Evolutionary conservation across 352 stramenopile species (phyloP).

Genomic region (Pythium myriotylum): DNA sequence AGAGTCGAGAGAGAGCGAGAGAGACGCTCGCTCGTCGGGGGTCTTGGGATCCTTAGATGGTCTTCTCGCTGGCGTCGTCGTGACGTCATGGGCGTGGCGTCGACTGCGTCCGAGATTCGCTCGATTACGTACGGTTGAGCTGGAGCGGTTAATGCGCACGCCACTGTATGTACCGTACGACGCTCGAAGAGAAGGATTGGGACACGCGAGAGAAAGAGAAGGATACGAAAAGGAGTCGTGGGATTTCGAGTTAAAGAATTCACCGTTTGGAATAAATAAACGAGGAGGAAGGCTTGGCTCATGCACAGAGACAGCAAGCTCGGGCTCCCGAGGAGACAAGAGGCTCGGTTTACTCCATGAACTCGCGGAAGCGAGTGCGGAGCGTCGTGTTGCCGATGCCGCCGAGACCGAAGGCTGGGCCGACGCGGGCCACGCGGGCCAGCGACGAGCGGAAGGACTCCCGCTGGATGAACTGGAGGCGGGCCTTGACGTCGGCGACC

Average conservation of each 20-base stretch:
- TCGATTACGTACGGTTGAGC: background rate
- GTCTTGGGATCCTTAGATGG: too few relatives aligned
- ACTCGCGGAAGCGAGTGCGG: conserved; percentile 22
- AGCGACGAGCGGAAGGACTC: conserved; percentile 50
- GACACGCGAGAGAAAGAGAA: conserved; percentile 6
- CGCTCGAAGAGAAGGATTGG: too few relatives aligned
- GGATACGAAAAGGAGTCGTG: conserved; percentile 4
- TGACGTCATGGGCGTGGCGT: background rate
- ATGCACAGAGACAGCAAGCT: conserved; percentile 20
- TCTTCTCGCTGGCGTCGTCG: too few relatives aligned
- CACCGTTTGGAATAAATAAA: conserved; percentile 22
- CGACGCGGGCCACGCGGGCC: conserved; percentile 54
- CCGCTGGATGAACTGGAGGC: conserved; percentile 44
- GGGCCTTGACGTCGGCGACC: conserved; percentile 10
- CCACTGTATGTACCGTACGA: too few relatives aligned
- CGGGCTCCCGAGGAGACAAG: background rate
- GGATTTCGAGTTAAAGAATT: conserved; percentile 12
- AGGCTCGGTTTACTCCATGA: conserved; percentile 14
- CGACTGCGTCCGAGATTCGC: background rate
- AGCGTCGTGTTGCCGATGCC: conserved; percentile 56
- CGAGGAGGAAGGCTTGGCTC: conserved; percentile 1
- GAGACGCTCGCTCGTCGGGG: too few relatives aligned
- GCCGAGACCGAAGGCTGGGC: conserved; percentile 67
- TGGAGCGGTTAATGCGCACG: background rate
- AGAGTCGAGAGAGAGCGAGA: too few relatives aligned